Conservation (phyloP, 768 basidiomycete genomes). For the Ramaria sp. region DNA sequence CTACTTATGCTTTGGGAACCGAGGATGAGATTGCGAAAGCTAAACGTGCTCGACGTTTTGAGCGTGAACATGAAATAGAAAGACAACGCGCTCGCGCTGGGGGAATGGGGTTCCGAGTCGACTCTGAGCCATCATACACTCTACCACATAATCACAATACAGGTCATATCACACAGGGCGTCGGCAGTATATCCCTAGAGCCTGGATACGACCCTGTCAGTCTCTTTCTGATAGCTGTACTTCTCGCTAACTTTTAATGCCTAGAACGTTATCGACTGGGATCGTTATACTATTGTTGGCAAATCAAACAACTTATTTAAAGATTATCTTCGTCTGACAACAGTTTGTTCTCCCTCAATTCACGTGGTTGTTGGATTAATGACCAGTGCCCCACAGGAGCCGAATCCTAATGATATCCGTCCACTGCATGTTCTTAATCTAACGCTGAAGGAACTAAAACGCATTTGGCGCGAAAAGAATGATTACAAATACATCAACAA, state of each 20-base stretch:
- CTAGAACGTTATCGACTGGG: conserved; percentile 96
- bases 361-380: neutral
- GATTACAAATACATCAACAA: conserved; percentile 90
- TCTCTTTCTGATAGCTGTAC: conserved; percentile 14
- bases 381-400: conserved; percentile 51
- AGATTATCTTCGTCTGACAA: conserved; percentile 88
- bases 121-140: conserved; percentile 28
- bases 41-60: conserved; percentile 80
- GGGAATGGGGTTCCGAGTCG: conserved; percentile 28
- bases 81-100: conserved; percentile 41
- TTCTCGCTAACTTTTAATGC: conserved; percentile 1
- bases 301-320: conserved; percentile 86
- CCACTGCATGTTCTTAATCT: conserved; percentile 76
- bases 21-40: conserved; percentile 61
- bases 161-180: conserved; percentile 7
- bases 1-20: conserved; percentile 33
- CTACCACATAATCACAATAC: conserved; percentile 30
- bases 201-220: conserved; percentile 57
- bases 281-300: conserved; percentile 89
- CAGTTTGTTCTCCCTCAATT: conserved; percentile 35
- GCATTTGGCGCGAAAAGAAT: conserved; percentile 70
- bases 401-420: conserved; percentile 87
- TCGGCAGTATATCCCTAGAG: conserved; percentile 15
- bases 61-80: conserved; percentile 82
- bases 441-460: conserved; percentile 80